Base-by-base conservation (phyloP, 2,329 filamentous ascomycete genomes). In the Aspergillus sclerotialis region DNA sequence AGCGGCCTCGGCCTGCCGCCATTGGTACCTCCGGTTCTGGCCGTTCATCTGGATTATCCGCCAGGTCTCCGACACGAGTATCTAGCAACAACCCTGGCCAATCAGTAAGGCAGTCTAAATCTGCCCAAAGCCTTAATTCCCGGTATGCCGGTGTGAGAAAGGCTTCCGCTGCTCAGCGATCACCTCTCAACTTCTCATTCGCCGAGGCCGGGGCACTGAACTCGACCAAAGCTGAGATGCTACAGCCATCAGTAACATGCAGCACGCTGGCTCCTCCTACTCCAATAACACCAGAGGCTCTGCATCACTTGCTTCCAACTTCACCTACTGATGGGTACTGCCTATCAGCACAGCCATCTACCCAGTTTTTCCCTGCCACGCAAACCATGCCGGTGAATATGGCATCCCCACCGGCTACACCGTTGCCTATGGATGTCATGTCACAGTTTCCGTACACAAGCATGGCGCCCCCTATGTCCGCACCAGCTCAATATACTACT, bases 71-170 rank as follows among this genome's bases (percentile, higher is more conserved):
- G 5, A 65, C 58, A 7, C 55, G 54, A 37, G 48, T 55, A 18
- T 51, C 56, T 11, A 54, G 42, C 45, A 57, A 52, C 38, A 53
- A 50, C 30, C 44, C 46, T 28, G 45, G 52, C n/a, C 63, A 65
- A 43, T 49, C 53, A n/a, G 53, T 69, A 43, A 58, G 63, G 39
- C 65, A 69, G 21, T 60, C 61, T 26, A 69, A 69, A 43, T 69
- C 64, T 11, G 55, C 64, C 3, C 65, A 68, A 38, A 60, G 56
- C 38, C 56, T 69, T 7, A 63, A 63, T 44, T 56, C 63, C 30
- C 55, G 61, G 21, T 69, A 66, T 44, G 62, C 64, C 0, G 65
- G 67, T 31, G 58, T 71, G 17, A 54, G 67, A 13, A 71, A 71
- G 44, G 50, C 61, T 5, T 66, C 63, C 14, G 58, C 60, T 27